Percentiles rank a stretch among this genome's conserved stretches.
Evolutionary conservation across 2,329 filamentous ascomycete genomes (phyloP).

Genomic region (Cadophora malorum): DNA sequence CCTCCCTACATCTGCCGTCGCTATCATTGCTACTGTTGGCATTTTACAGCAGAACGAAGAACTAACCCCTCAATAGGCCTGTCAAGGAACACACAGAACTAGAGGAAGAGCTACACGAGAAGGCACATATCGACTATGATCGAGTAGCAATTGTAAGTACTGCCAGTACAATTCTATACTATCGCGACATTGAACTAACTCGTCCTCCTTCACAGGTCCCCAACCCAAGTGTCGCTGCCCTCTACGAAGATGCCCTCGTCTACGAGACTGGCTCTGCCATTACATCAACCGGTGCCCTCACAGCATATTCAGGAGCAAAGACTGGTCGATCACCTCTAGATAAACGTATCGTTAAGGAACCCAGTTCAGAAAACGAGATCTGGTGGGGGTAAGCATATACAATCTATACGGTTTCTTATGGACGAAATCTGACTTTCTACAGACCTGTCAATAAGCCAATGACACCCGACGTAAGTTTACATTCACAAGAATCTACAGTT

Average conservation of each 20-base stretch:
- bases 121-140: constrained; percentile 98
- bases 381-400: constrained; percentile 77
- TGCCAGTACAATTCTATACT: background rate
- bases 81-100: constrained; percentile 91
- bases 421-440: constrained; percentile 28
- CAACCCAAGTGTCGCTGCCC: constrained; percentile 85
- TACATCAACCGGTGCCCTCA: constrained; percentile 92
- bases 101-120: constrained; percentile 96
- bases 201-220: constrained; percentile 59
- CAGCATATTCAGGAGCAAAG: constrained; percentile 97
- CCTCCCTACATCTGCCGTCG: background rate
- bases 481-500: constrained; percentile 16
- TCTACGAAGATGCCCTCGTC: constrained; percentile 98
- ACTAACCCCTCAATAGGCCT: constrained; percentile 61
- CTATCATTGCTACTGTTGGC: background rate
- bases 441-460: constrained; percentile 97
- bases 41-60: constrained; percentile 2
- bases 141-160: constrained; percentile 92
- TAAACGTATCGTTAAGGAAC: constrained; percentile 96
- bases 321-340: constrained; percentile 95
- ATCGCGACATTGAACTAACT: constrained; percentile 21
- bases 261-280: constrained; percentile 98
- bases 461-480: constrained; percentile 82
- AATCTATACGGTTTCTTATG: background rate
- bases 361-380: constrained; percentile 85